Conservation (phyloP, 2,329 filamentous ascomycete genomes). For the Emergomyces pasteurianus region DNA sequence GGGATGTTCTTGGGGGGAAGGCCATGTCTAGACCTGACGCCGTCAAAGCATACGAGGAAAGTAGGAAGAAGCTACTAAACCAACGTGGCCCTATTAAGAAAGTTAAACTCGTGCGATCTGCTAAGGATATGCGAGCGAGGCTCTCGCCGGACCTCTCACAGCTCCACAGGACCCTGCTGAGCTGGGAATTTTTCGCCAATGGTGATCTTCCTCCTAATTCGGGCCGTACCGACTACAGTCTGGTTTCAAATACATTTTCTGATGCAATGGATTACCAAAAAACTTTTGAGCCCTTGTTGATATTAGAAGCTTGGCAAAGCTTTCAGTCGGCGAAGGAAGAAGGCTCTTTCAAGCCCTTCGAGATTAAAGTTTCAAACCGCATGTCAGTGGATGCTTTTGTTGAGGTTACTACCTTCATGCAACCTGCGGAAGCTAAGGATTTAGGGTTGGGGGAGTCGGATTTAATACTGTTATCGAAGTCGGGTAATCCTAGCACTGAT, state of each 20-base stretch:
- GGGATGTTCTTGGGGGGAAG: constrained; percentile 30
- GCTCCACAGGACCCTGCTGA: constrained; percentile 73
- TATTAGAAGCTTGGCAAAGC: constrained; percentile 90
- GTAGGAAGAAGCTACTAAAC: constrained; percentile 39
- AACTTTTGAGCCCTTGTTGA: constrained; percentile 80
- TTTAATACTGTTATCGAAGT: constrained; percentile 72
- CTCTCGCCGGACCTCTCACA: constrained; percentile 78
- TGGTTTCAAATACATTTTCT: constrained; percentile 65
- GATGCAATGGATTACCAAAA: constrained; percentile 70
- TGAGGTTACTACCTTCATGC: constrained; percentile 78
- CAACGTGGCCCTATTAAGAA: constrained; percentile 70
- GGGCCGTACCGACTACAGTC: constrained; percentile 57
- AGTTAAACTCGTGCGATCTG: constrained; percentile 63
- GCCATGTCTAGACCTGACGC: constrained; percentile 27
- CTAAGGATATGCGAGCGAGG: constrained; percentile 88
- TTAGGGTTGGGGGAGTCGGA: constrained; percentile 70
- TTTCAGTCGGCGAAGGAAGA: constrained; percentile 88
- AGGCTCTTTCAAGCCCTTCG: constrained; percentile 64
- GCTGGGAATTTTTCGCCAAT: constrained; percentile 89
- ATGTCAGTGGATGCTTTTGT: constrained; percentile 87
- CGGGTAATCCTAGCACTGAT: constrained; percentile 55
- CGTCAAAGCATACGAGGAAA: constrained; percentile 36
- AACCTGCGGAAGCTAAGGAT: constrained; percentile 57
- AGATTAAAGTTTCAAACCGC: constrained; percentile 76
- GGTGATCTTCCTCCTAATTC: constrained; percentile 71